Evolutionary conservation across 257 asterid genomes (phyloP).

Genomic region (Solanum sparsipilum): DNA sequence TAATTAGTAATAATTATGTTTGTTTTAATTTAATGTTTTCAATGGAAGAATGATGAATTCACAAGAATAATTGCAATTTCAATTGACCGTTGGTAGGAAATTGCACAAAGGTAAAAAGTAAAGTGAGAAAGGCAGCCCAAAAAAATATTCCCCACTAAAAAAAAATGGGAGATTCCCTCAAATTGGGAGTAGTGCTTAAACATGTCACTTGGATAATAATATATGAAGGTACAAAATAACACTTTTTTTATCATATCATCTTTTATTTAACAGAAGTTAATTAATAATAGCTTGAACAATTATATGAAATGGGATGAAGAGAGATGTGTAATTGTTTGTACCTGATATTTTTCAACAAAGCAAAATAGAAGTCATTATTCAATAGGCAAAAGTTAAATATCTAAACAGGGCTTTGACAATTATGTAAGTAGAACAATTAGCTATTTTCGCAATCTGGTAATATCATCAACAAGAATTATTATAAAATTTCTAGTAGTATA

Average conservation of each 20-base stretch:
- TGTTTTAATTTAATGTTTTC: background rate
- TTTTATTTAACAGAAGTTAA: no score
- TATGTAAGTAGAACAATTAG: background rate
- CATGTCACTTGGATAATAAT: background rate
- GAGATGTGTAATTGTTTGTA: background rate
- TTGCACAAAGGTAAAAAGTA: background rate
- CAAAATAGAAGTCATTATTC: slow-evolving; percentile 35
- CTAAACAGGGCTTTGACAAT: slow-evolving; percentile 19
- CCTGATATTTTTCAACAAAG: background rate
- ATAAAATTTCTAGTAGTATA: background rate
- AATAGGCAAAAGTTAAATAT: slow-evolving; percentile 25
- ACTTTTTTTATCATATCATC: background rate
- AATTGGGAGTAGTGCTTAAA: background rate
- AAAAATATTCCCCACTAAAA: background rate
- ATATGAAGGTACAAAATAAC: background rate
- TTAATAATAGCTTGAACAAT: no score
- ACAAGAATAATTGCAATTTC: background rate
- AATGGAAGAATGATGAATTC: background rate
- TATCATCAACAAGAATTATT: background rate
- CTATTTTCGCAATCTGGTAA: slow-evolving; percentile 20
- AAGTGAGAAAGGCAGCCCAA: background rate
- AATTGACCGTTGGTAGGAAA: background rate
- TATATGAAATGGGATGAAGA: background rate
- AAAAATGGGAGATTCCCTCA: background rate
- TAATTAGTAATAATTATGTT: background rate